Evolutionary conservation across 2,329 filamentous ascomycete species (phyloP), one percentile per base, ranked within the genome.

Genomic region (Sporothrix pseudoabietina): DNA sequence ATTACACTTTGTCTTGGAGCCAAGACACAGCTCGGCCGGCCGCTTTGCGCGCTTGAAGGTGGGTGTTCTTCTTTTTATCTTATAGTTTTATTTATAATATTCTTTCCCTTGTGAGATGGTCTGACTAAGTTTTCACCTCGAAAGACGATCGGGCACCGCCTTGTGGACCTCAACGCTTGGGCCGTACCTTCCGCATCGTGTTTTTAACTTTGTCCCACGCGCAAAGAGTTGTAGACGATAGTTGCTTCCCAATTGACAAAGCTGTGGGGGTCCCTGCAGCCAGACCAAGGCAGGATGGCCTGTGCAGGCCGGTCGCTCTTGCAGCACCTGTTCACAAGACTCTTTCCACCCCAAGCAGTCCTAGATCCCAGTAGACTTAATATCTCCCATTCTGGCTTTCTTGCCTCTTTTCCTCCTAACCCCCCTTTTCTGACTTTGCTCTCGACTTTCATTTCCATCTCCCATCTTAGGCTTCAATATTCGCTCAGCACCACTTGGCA

Each of bases 111-210:
- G 9, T 22, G 44, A 19, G n/a, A 35, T 52, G 39, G 61, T 47
- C 61, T 65, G 44, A 49, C n/a, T 68, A 68, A 65, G 39, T 47
- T 65, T 63, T n/a, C 30, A 22, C 44, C 44, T 49, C 57, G 57
- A 41, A 63, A 63, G 16, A 6, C 5, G 30, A 14, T 22, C 3
- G 35, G 10, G 32, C 19, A 26, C 19, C 39, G 35, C 35, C n/a
- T 44, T 12, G 35, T 44, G 35, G 59, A 2, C 35, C 59, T 19
- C 35, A 63, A 19, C 35, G 22, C 52, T 12, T 65, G 39, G n/a
- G 26, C 35, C 35, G 59, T n/a, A 44, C 59, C 61, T 66, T 47
- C 61, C 61, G 61, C 47, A 12, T 30, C 41, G 61, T 66, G 39
- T 47, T 65, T 22, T 47, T 6, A 41, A 47, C 9, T 54, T n/a